phyloP scores from a whole-genome alignment of 2,329 filamentous ascomycete genomes.

The Xylariaceae sp. region DNA sequence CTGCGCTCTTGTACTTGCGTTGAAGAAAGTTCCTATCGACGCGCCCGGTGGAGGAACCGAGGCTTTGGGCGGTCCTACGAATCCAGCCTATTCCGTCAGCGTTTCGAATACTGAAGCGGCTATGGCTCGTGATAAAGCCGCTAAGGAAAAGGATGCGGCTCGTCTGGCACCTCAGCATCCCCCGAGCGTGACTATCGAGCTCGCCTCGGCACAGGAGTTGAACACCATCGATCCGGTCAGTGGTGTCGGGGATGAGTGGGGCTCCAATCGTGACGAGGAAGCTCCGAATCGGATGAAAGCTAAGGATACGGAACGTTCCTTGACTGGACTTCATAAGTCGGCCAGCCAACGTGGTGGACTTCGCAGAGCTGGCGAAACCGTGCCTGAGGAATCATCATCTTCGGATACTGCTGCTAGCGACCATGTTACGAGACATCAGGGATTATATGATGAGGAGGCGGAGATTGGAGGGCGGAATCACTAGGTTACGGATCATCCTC shows the following conservation, averaged over 20 bases:
- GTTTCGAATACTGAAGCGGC: conserved; percentile 65
- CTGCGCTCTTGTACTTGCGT: conserved; percentile 79
- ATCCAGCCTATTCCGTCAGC: conserved; percentile 75
- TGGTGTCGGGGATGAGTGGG: conserved; percentile 36
- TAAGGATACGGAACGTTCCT: conserved; percentile 34
- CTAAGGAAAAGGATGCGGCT: conserved; percentile 55
- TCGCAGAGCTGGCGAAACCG: conserved; percentile 29
- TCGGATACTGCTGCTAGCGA: conserved; percentile 23
- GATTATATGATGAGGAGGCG: conserved; percentile 31
- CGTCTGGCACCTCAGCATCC: conserved; percentile 55
- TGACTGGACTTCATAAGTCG: conserved; percentile 24
- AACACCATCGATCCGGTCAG: conserved; percentile 35
- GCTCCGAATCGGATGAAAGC: conserved; percentile 34
- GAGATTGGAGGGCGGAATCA: conserved; percentile 27
- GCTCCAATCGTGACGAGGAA: conserved; percentile 35
- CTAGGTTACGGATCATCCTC: conserved; percentile 8
- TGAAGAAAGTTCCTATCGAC: conserved; percentile 83
- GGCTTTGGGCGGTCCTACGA: conserved; percentile 57
- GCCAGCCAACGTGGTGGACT: conserved; percentile 29
- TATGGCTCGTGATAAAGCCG: conserved; percentile 54
- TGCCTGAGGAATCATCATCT: conserved; percentile 19
- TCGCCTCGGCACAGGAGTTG: conserved; percentile 41
- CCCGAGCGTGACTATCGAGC: conserved; percentile 32
- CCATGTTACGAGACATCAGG: conserved; percentile 28
- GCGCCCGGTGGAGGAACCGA: conserved; percentile 68